Percentiles rank a stretch among this genome's conserved stretches.
Evolutionary conservation across 495 filamentous ascomycete species (phyloP).

Genomic region (Rusavskia elegans): DNA sequence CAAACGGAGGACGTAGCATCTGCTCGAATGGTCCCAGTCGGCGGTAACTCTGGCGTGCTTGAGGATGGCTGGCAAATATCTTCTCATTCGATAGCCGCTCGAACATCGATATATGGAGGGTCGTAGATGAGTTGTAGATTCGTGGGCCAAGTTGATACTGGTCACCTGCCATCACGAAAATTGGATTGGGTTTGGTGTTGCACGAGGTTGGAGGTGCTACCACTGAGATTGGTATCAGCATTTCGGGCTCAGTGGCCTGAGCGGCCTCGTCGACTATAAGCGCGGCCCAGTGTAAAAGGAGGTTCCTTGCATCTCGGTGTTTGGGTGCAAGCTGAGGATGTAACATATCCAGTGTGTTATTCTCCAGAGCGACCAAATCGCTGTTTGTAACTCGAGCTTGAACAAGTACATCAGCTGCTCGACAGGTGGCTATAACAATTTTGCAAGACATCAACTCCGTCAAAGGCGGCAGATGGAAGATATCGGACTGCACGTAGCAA

Average conservation of each 20-base stretch:
- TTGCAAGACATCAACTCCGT: constrained; percentile 30
- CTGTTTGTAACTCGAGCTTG: constrained; percentile 32
- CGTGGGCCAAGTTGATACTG: constrained; percentile 36
- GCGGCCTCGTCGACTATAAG: constrained; percentile 42
- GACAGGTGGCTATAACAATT: constrained; percentile 34
- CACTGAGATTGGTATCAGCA: constrained; percentile 30
- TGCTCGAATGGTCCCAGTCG: constrained; percentile 13
- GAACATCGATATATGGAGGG: constrained; percentile 31
- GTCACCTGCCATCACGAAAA: constrained; percentile 41
- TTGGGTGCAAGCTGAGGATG: neutral
- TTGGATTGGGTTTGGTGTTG: constrained; percentile 15
- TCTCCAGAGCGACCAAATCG: constrained; percentile 18
- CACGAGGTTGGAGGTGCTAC: constrained; percentile 27
- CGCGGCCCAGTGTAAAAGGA: constrained; percentile 33
- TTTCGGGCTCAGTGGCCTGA: constrained; percentile 38
- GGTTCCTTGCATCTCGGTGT: neutral
- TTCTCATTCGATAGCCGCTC: constrained; percentile 30
- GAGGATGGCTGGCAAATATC: constrained; percentile 33
- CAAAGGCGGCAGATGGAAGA: constrained; percentile 33
- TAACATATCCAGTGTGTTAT: neutral
- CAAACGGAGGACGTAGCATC: constrained; percentile 32
- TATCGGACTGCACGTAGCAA: constrained; percentile 28
- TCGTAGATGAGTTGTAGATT: constrained; percentile 22
- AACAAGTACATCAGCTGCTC: constrained; percentile 32
- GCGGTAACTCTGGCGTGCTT: constrained; percentile 19